phyloP scores from a whole-genome alignment of 106 monocot species.

The Dactylorhiza incarnata region DNA sequence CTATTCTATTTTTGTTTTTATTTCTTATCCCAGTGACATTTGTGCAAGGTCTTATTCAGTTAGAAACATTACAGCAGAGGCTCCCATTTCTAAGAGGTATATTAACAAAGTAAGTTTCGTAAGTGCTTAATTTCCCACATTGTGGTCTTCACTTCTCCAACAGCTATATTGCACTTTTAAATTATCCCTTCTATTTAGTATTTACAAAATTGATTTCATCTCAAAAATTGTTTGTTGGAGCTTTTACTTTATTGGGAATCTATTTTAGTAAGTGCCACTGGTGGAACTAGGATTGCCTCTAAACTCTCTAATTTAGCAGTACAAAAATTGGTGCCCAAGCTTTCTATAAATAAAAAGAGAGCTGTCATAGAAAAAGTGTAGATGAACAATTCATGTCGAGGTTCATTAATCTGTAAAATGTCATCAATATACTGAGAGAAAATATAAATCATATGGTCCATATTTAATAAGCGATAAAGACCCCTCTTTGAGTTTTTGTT shows the following conservation, averaged over 20 bases:
- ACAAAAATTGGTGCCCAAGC: neutral
- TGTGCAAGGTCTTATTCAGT: slow-evolving; percentile 69
- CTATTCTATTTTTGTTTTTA: slow-evolving; percentile 60
- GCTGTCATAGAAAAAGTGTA: neutral
- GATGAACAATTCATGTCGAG: neutral
- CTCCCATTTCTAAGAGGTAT: slow-evolving; percentile 63
- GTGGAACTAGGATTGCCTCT: neutral
- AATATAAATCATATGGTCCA: neutral
- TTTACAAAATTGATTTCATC: neutral
- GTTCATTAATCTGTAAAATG: neutral
- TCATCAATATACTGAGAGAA: neutral
- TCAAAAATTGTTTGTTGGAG: neutral
- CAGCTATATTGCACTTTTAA: neutral
- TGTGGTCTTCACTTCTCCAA: neutral
- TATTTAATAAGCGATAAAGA: neutral
- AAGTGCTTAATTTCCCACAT: neutral
- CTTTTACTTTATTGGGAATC: neutral
- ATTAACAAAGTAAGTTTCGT: slow-evolving; percentile 58
- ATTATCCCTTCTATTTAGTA: neutral
- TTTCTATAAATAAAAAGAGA: neutral
- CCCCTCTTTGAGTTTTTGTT: neutral
- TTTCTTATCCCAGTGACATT: slow-evolving; percentile 75
- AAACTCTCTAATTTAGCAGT: neutral
- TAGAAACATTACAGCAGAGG: slow-evolving; percentile 47
- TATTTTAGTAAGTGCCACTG: neutral